These are phyloP conservation scores for Hysterangium stoloniferum DNA, from an alignment of 768 basidiomycete genomes.

Conservation along the genomic window DNA sequence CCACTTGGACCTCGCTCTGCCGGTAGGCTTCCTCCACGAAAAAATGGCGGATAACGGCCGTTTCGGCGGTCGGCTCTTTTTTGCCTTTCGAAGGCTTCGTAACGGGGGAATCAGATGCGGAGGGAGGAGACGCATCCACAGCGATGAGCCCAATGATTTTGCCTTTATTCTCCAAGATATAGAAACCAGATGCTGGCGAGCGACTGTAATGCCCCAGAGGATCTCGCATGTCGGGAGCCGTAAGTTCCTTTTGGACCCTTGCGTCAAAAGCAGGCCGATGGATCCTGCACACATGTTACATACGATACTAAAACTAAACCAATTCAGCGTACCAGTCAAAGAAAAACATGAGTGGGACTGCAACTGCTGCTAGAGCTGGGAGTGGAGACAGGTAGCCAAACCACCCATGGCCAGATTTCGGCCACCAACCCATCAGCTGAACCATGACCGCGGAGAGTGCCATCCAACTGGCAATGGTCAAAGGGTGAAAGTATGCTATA, in stretches of 20 bases:
- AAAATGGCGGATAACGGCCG: conserved; percentile 68
- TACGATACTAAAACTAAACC: not conserved
- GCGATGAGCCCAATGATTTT: conserved; percentile 63
- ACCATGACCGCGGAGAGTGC: conserved; percentile 51
- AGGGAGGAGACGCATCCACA: conserved; percentile 49
- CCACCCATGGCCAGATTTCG: conserved; percentile 34
- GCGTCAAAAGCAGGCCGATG: conserved; percentile 66
- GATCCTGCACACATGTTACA: conserved; percentile 36
- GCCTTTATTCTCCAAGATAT: conserved; percentile 53
- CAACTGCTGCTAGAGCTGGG: conserved; percentile 58
- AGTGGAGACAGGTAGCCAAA: conserved; percentile 49
- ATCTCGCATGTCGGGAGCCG: conserved; percentile 46
- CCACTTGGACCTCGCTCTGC: conserved; percentile 47
- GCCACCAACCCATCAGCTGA: conserved; percentile 63
- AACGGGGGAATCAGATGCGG: conserved; percentile 22
- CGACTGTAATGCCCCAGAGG: conserved; percentile 48
- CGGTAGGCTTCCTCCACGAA: conserved; percentile 63
- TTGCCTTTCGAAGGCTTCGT: too few relatives aligned
- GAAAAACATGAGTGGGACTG: conserved; percentile 55
- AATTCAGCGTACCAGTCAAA: conserved; percentile 55
- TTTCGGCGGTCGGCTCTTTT: conserved; percentile 30
- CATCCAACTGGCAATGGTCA: conserved; percentile 56
- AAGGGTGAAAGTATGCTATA: conserved; percentile 48
- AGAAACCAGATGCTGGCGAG: conserved; percentile 59
- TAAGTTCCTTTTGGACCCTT: conserved; percentile 42